Evolutionary conservation across 2,329 filamentous ascomycete genomes (phyloP).

Genomic region (Graphilbum sp.): DNA sequence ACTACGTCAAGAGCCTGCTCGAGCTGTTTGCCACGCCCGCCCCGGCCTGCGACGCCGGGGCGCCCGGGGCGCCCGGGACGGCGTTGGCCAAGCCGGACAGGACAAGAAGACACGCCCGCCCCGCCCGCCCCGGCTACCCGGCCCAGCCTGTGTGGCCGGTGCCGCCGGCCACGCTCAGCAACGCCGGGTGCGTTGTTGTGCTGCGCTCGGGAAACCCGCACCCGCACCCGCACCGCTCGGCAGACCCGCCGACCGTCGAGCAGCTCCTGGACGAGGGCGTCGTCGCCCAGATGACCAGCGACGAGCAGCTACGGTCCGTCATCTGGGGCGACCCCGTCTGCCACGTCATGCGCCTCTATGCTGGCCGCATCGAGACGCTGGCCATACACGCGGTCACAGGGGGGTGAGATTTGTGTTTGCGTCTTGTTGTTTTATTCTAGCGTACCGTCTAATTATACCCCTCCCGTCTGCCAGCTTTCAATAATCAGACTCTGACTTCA

Average conservation of each 20-base stretch:
- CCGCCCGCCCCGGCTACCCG: not conserved
- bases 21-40: conserved; percentile 50
- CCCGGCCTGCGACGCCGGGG: conserved; percentile 16
- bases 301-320: conserved; percentile 50
- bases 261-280: conserved; percentile 41
- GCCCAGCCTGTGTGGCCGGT: conserved; percentile 42
- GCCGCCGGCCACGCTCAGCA: conserved; percentile 49
- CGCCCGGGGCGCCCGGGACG: too few species aligned
- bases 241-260: conserved; percentile 29
- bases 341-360: conserved; percentile 69
- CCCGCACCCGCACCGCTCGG: conserved; percentile 8
- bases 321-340: conserved; percentile 71
- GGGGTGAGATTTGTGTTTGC: not conserved
- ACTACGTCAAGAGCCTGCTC: conserved; percentile 56
- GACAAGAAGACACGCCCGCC: too few species aligned
- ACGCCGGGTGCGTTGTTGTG: conserved; percentile 53
- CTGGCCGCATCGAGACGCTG: conserved; percentile 51
- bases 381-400: conserved; percentile 50
- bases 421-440: not conserved
- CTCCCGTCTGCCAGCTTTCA: too few species aligned
- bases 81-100: too few species aligned
- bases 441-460: too few species aligned
- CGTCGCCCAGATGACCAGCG: conserved; percentile 50
- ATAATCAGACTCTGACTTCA: too few species aligned
- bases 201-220: conserved; percentile 34